Percentiles rank a stretch among this genome's conserved stretches.
Evolutionary conservation across 139 green algal genomes (phyloP).

Genomic region (Zygnema cylindricum): DNA sequence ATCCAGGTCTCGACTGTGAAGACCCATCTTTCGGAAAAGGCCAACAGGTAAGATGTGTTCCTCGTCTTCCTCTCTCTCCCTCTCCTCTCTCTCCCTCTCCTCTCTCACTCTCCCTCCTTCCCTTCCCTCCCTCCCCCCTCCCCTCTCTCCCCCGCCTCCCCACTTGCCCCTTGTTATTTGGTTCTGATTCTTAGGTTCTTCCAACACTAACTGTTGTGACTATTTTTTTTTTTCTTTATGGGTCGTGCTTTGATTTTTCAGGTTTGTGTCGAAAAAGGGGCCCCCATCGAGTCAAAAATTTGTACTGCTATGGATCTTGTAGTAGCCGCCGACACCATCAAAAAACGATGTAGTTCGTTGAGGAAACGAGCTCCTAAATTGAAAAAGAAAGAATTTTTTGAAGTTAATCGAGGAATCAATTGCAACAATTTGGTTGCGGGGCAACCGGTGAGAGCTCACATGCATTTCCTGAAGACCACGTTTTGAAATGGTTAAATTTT

Average conservation of each 20-base stretch:
- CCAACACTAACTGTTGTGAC: no score
- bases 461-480: no score
- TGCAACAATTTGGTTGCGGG: not conserved
- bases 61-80: not conserved
- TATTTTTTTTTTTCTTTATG: no score
- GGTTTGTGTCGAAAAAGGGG: not conserved
- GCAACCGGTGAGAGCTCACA: no score
- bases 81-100: not conserved
- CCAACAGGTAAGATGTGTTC: not conserved
- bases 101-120: not conserved
- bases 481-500: no score
- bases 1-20: not conserved
- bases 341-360: not conserved
- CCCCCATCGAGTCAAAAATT: not conserved
- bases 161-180: no score
- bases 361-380: not conserved
- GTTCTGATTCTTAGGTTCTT: no score
- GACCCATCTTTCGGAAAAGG: not conserved
- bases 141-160: no score
- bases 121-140: not conserved
- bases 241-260: no score
- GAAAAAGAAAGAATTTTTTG: not conserved
- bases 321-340: not conserved
- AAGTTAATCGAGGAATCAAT: not conserved
- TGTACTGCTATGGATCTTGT: not conserved